Evolutionary conservation across 768 basidiomycete genomes (phyloP).

Genomic region (Holtermannia corniformis): DNA sequence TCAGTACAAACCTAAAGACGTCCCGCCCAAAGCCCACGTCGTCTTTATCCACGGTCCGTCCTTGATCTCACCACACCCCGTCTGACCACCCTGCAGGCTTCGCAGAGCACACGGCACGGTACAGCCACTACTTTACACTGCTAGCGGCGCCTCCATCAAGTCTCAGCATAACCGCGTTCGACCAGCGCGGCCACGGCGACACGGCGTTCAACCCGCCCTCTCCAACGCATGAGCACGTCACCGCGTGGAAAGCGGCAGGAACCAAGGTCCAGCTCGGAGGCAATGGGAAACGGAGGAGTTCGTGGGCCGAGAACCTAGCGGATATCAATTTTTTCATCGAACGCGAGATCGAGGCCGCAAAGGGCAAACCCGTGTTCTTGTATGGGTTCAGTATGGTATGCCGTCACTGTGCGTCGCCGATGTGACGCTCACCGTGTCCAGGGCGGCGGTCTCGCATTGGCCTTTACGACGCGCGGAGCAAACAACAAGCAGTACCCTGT

Average conservation of each 20-base stretch:
- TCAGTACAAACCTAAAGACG: slow-evolving; percentile 22
- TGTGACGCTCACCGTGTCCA: slow-evolving; percentile 1
- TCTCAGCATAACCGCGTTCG: slow-evolving; percentile 28
- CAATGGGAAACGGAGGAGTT: slow-evolving; percentile 22
- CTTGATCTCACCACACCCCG: background rate
- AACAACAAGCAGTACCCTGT: background rate
- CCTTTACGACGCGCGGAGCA: slow-evolving; percentile 19
- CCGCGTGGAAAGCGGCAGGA: slow-evolving; percentile 25
- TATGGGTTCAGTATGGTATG: slow-evolving; percentile 35
- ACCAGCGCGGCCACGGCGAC: slow-evolving; percentile 32
- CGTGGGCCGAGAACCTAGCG: slow-evolving; percentile 30
- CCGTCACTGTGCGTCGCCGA: background rate
- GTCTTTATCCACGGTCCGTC: slow-evolving; percentile 32
- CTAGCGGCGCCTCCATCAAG: slow-evolving; percentile 23
- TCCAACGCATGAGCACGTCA: slow-evolving; percentile 13
- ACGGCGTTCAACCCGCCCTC: slow-evolving; percentile 5
- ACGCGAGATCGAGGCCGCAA: slow-evolving; percentile 11
- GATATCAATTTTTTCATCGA: slow-evolving; percentile 36
- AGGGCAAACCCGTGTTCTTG: slow-evolving; percentile 28
- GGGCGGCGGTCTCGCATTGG: slow-evolving; percentile 30
- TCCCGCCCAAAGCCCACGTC: slow-evolving; percentile 23
- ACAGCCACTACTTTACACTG: slow-evolving; percentile 25
- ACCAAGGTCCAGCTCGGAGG: slow-evolving; percentile 21
- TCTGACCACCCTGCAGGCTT: slow-evolving; percentile 29
- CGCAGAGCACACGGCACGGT: slow-evolving; percentile 30